phyloP scores from a whole-genome alignment of 176 grass and related monocot species.

The Elymus sibiricus region DNA sequence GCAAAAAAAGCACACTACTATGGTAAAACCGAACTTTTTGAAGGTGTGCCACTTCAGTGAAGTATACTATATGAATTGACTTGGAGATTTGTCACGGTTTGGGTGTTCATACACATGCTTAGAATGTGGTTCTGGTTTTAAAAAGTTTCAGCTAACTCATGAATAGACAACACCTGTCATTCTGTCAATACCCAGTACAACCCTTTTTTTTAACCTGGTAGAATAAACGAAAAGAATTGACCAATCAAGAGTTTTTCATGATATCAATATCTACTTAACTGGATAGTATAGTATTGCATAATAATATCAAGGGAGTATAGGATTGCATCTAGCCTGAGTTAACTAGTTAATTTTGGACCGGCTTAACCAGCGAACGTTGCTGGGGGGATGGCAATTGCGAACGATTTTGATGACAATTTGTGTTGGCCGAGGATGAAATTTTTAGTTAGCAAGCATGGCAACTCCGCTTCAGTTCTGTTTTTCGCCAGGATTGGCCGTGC shows the following conservation, averaged over 20 bases:
- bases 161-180: not conserved
- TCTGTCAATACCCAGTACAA: not conserved
- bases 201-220: not conserved
- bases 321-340: too few species aligned
- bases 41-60: too few species aligned
- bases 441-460: too few species aligned
- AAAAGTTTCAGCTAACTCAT: not conserved
- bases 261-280: not conserved
- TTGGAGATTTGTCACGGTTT: not conserved
- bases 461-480: too few species aligned
- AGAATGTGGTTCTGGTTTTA: not conserved
- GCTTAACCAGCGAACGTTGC: too few species aligned
- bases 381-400: too few species aligned
- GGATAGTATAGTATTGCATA: too few species aligned
- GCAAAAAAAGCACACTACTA: too few species aligned
- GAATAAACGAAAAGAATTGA: not conserved
- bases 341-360: not conserved
- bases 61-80: not conserved
- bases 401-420: too few species aligned
- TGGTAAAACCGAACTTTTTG: too few species aligned
- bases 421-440: too few species aligned
- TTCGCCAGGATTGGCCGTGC: too few species aligned
- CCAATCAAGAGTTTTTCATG: not conserved
- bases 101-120: not conserved
- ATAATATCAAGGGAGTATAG: not conserved